A percentile compares a stretch with the other conserved stretches of the same genome.
phyloP scores from a whole-genome alignment of 1,139 yeast species.

The Pneumocystis sp. region DNA sequence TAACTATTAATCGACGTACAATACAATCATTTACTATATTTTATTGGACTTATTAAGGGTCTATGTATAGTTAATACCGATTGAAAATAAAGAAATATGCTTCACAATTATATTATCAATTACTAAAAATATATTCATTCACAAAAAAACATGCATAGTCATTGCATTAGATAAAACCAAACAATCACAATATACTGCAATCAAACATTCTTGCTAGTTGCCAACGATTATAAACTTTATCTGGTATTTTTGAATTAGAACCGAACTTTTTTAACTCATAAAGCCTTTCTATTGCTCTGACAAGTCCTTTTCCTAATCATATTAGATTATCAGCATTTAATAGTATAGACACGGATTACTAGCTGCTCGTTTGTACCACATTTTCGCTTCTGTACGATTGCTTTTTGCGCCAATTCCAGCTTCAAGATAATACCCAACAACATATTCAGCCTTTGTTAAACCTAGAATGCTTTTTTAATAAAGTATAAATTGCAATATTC shows the following conservation, averaged over 20 bases:
- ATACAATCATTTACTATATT: neutral
- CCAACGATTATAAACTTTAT: neutral
- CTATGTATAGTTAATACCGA: neutral
- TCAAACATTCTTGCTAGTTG: neutral
- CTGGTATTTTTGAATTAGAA: neutral
- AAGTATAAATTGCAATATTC: neutral
- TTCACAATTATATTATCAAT: neutral
- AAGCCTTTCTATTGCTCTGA: conserved; percentile 10
- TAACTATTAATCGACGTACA: too few relatives aligned
- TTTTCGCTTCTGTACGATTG: conserved; percentile 34
- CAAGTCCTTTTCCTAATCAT: conserved; percentile 10
- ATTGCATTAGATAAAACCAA: neutral
- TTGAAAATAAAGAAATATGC: neutral
- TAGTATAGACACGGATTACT: conserved; percentile 12
- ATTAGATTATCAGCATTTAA: neutral
- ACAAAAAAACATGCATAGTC: neutral
- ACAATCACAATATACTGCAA: neutral
- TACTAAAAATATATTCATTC: neutral
- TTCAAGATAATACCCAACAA: conserved; percentile 69
- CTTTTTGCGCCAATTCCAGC: conserved; percentile 54
- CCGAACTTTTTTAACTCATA: conserved; percentile 6
- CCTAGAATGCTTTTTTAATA: neutral
- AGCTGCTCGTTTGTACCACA: conserved; percentile 47
- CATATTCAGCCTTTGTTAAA: conserved; percentile 66
- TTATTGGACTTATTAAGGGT: neutral